These are phyloP conservation scores for Capsicum chinense DNA, from an alignment of 257 asterid genomes.

Conservation along the genomic window DNA sequence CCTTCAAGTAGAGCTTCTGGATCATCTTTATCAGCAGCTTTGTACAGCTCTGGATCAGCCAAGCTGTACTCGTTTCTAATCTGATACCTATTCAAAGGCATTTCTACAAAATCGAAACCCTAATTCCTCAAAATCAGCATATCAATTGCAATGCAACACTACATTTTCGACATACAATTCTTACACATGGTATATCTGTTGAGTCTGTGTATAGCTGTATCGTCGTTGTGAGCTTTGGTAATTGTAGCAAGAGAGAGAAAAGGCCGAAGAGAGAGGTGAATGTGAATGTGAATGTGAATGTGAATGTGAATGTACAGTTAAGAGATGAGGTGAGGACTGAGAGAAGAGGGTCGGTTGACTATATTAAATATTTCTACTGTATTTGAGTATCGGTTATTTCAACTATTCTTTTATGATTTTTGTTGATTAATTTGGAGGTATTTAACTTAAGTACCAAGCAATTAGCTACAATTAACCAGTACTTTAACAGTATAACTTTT, in stretches of 20 bases:
- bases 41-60: constrained; percentile 92
- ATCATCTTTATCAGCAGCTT: constrained; percentile 93
- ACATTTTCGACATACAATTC: constrained; percentile 17
- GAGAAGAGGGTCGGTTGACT: constrained; percentile 19
- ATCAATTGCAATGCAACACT: constrained; percentile 25
- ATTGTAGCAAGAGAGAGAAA: constrained; percentile 9
- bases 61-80: constrained; percentile 81
- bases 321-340: constrained; percentile 19
- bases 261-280: too few relatives aligned
- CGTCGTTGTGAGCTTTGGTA: background rate
- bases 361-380: background rate
- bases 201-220: constrained; percentile 19
- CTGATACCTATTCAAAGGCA: constrained; percentile 92
- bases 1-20: constrained; percentile 98
- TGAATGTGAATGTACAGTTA: constrained; percentile 29
- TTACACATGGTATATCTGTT: background rate
- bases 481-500: too few relatives aligned
- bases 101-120: constrained; percentile 41
- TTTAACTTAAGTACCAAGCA: too few relatives aligned
- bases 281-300: constrained; percentile 14
- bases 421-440: background rate
- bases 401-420: background rate
- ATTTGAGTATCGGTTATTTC: background rate
- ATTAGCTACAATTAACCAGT: too few relatives aligned
- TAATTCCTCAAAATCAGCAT: constrained; percentile 36